Conservation (phyloP, 169 alveolate genomes). For the Plasmodium cynomolgi region DNA sequence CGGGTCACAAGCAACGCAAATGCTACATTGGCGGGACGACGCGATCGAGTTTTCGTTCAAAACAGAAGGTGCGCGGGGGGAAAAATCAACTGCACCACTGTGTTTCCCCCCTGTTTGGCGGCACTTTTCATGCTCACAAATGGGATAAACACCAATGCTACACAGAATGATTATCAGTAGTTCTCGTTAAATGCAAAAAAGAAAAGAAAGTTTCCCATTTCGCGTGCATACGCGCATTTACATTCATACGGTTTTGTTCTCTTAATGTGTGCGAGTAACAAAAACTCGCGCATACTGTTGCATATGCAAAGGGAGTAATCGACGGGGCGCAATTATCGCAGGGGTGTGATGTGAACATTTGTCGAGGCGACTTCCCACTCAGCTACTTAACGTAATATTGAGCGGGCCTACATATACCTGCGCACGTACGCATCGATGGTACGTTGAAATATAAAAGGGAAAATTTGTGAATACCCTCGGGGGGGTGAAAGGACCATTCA, state of each 20-base stretch:
- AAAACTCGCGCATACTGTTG: not conserved
- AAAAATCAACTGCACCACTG: too few species aligned
- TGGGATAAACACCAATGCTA: not conserved
- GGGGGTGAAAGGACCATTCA: not conserved
- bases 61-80: too few species aligned
- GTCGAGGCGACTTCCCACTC: not conserved
- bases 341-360: not conserved
- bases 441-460: not conserved
- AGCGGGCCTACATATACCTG: not conserved
- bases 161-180: not conserved
- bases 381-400: not conserved
- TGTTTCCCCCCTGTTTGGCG: not conserved
- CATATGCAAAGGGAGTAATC: not conserved
- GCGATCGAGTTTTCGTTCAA: too few species aligned
- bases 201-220: not conserved
- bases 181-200: too few species aligned
- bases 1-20: not conserved
- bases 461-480: not conserved
- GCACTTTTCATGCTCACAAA: not conserved
- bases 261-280: not conserved
- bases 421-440: not conserved
- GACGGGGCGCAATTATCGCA: not conserved
- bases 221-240: not conserved
- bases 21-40: too few species aligned
- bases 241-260: not conserved